A percentile compares a stretch with the other conserved stretches of the same genome.
Conservation (phyloP, 1,284 basidiomycete genomes). For the Dichomitus squalens region DNA sequence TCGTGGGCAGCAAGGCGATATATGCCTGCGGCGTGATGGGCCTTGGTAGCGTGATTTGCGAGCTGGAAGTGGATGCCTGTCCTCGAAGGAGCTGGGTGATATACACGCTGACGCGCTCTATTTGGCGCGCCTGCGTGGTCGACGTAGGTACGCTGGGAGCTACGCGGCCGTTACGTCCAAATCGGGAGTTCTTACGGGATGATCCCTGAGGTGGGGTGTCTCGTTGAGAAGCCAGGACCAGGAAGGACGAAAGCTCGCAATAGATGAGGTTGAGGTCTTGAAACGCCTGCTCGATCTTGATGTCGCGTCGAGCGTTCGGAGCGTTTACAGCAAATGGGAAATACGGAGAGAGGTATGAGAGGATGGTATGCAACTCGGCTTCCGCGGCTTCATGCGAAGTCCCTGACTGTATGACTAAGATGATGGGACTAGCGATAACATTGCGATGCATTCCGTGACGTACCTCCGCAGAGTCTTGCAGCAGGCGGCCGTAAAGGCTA, state of each 20-base stretch:
- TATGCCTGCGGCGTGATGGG: slow-evolving; percentile 66
- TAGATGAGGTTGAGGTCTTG: slow-evolving; percentile 76
- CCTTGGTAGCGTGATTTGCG: slow-evolving; percentile 41
- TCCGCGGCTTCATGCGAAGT: slow-evolving; percentile 29
- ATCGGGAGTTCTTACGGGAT: not conserved
- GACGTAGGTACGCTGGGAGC: not conserved
- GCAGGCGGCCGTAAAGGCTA: slow-evolving; percentile 66
- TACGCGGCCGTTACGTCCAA: not conserved
- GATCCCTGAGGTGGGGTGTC: not conserved
- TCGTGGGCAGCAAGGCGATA: slow-evolving; percentile 72
- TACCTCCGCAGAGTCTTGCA: slow-evolving; percentile 25
- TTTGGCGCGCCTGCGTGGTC: slow-evolving; percentile 38
- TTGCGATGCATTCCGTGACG: not conserved
- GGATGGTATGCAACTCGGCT: slow-evolving; percentile 57
- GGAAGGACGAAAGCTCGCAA: slow-evolving; percentile 73
- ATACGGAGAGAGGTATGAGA: slow-evolving; percentile 77
- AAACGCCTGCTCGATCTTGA: slow-evolving; percentile 66
- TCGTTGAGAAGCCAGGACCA: slow-evolving; percentile 46
- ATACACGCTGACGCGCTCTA: slow-evolving; percentile 67
- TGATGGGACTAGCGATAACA: not conserved
- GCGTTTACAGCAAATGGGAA: slow-evolving; percentile 70
- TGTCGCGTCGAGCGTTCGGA: slow-evolving; percentile 44
- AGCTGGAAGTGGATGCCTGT: slow-evolving; percentile 44
- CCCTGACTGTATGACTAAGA: slow-evolving; percentile 6
- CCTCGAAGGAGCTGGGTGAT: slow-evolving; percentile 68